phyloP scores from a whole-genome alignment of 805 yeast genomes.

The Schizosaccharomyces octosporus region DNA sequence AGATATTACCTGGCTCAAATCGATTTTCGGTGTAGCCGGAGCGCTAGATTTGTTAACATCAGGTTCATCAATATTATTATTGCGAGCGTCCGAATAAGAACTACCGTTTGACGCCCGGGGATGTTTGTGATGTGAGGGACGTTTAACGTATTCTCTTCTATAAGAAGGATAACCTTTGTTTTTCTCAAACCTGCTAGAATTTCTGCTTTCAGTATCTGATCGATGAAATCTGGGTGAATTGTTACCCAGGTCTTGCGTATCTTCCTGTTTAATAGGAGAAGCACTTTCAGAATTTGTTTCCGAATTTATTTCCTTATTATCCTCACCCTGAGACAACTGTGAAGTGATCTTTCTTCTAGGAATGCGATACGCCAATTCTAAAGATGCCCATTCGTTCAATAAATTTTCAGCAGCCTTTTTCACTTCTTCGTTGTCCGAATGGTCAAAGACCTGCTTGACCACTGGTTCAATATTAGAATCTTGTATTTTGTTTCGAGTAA shows the following conservation, averaged over 20 bases:
- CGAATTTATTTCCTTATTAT: no score
- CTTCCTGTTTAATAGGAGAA: background rate
- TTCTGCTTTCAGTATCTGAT: no score
- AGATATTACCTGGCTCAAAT: slow-evolving; percentile 18
- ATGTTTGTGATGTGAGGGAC: background rate
- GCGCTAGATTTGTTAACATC: background rate
- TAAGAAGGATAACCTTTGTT: background rate
- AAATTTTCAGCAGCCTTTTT: slow-evolving; percentile 21
- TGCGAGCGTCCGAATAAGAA: background rate
- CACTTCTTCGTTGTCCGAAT: slow-evolving; percentile 13
- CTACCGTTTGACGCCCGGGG: background rate
- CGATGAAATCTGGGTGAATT: no score
- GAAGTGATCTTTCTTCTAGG: slow-evolving; percentile 25
- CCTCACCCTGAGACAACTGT: no score
- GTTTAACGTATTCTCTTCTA: background rate
- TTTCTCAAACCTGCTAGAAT: background rate
- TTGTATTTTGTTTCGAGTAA: slow-evolving; percentile 55
- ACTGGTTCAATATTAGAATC: slow-evolving; percentile 48
- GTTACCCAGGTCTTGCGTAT: background rate
- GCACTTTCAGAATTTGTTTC: background rate
- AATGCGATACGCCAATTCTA: slow-evolving; percentile 66
- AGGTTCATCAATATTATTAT: background rate
- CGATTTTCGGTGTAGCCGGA: slow-evolving; percentile 5
- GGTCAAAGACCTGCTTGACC: slow-evolving; percentile 20
- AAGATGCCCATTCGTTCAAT: slow-evolving; percentile 41